A percentile compares a stretch with the other conserved stretches of the same genome.
Evolutionary conservation across 352 stramenopile species (phyloP).

Genomic region (Aphanomyces cochlioides): DNA sequence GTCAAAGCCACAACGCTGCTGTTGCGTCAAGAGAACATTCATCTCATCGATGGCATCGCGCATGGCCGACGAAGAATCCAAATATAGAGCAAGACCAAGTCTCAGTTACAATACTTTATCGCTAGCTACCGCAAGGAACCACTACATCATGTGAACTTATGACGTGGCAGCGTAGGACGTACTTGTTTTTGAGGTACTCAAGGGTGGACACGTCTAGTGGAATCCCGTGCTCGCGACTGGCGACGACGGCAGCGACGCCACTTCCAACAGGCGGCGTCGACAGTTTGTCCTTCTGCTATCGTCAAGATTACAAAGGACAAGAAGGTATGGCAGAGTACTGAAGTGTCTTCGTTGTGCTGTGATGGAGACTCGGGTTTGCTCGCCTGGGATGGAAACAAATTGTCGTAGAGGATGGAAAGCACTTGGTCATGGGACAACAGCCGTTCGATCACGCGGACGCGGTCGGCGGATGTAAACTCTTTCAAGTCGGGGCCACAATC

Average conservation of each 20-base stretch:
- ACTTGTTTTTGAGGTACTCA: slow-evolving; percentile 40
- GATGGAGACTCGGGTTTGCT: slow-evolving; percentile 27
- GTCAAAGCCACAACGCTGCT: too few species aligned
- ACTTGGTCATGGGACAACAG: slow-evolving; percentile 79
- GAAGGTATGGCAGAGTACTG: too few species aligned
- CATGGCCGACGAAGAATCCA: background rate
- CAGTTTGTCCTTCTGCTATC: too few species aligned
- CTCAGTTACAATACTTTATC: too few species aligned
- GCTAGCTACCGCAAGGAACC: too few species aligned
- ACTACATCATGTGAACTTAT: background rate
- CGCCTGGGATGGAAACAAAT: slow-evolving; percentile 57
- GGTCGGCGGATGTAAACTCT: slow-evolving; percentile 65
- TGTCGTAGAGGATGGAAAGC: slow-evolving; percentile 63
- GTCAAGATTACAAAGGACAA: too few species aligned
- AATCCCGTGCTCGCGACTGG: slow-evolving; percentile 32
- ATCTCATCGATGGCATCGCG: slow-evolving; percentile 8
- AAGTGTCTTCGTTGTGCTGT: background rate
- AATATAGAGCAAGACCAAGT: too few species aligned
- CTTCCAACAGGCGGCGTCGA: slow-evolving; percentile 35
- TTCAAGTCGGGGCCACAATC: slow-evolving; percentile 49
- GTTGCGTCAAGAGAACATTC: slow-evolving; percentile 3
- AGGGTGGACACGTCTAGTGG: slow-evolving; percentile 52
- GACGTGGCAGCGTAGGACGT: background rate
- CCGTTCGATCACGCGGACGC: slow-evolving; percentile 66
- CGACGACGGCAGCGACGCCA: slow-evolving; percentile 41